These are phyloP conservation scores for Oryza australiensis DNA, from an alignment of 176 grass and related monocot genomes.

Conservation along the genomic window DNA sequence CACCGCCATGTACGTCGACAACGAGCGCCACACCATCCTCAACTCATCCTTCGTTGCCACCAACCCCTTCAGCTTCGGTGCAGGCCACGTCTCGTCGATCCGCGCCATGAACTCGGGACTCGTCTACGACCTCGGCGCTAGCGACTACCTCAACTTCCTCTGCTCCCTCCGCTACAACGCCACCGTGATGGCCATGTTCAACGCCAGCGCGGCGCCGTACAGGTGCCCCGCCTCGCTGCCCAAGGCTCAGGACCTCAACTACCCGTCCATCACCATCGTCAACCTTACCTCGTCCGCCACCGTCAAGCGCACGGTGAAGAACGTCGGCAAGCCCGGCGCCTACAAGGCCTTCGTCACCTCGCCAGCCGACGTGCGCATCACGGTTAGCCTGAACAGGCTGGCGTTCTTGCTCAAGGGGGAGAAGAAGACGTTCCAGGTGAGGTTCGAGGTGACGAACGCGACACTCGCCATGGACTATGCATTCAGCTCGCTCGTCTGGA, in stretches of 20 bases:
- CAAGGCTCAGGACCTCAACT: constrained; percentile 58
- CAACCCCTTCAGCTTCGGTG: constrained; percentile 58
- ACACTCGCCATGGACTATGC: constrained; percentile 29
- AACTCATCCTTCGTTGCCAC: constrained; percentile 44
- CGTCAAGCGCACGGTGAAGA: constrained; percentile 58
- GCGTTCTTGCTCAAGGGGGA: constrained; percentile 47
- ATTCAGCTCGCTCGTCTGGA: constrained; percentile 61
- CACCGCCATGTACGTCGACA: constrained; percentile 54
- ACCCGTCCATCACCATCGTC: constrained; percentile 64
- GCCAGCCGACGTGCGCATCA: constrained; percentile 46
- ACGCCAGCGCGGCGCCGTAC: constrained; percentile 38
- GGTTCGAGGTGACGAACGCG: constrained; percentile 20
- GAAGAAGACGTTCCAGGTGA: constrained; percentile 67
- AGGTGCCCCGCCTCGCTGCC: constrained; percentile 44
- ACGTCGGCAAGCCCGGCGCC: constrained; percentile 47
- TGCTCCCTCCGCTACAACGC: constrained; percentile 63
- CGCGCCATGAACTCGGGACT: constrained; percentile 61
- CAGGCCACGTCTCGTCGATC: constrained; percentile 61
- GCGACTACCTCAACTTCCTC: constrained; percentile 75
- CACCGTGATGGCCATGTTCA: constrained; percentile 42
- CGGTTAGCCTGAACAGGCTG: constrained; percentile 38
- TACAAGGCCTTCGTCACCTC: constrained; percentile 45
- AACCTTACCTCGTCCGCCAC: constrained; percentile 35
- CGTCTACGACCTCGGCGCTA: constrained; percentile 60
- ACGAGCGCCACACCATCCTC: constrained; percentile 38